Evolutionary conservation across 805 yeast species (phyloP).

Genomic region (Candida taoyuanica): DNA sequence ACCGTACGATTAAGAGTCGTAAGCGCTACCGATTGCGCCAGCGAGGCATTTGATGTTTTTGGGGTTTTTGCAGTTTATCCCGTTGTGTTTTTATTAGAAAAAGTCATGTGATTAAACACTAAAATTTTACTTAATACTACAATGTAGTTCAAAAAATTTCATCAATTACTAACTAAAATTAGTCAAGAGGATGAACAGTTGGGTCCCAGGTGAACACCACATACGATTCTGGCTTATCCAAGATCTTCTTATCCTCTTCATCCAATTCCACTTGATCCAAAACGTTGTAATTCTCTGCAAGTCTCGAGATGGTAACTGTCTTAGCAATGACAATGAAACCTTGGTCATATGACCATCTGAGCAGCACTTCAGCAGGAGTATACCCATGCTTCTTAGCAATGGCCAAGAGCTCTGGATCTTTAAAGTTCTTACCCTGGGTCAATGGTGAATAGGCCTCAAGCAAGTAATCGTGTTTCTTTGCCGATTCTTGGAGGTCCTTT

Average conservation of each 20-base stretch:
- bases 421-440: constrained; percentile 21
- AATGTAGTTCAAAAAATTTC: too few relatives aligned
- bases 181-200: too few relatives aligned
- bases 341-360: constrained; percentile 24
- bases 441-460: constrained; percentile 25
- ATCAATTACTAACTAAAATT: too few relatives aligned
- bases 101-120: too few relatives aligned
- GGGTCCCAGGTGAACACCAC: too few relatives aligned
- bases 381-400: constrained; percentile 22
- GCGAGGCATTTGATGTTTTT: constrained; percentile 26
- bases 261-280: constrained; percentile 21
- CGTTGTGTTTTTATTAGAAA: too few relatives aligned
- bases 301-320: constrained; percentile 18
- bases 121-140: too few relatives aligned
- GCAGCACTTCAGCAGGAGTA: constrained; percentile 18
- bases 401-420: constrained; percentile 20
- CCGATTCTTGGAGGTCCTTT: constrained; percentile 21
- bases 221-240: constrained; percentile 19
- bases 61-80: neutral
- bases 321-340: constrained; percentile 23
- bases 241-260: constrained; percentile 19
- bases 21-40: constrained; percentile 35
- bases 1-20: constrained; percentile 33
- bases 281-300: constrained; percentile 16
- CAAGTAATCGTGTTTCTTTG: constrained; percentile 17